Base-by-base conservation (phyloP, 1,284 basidiomycete species). In the Ustilago cynodontis region DNA sequence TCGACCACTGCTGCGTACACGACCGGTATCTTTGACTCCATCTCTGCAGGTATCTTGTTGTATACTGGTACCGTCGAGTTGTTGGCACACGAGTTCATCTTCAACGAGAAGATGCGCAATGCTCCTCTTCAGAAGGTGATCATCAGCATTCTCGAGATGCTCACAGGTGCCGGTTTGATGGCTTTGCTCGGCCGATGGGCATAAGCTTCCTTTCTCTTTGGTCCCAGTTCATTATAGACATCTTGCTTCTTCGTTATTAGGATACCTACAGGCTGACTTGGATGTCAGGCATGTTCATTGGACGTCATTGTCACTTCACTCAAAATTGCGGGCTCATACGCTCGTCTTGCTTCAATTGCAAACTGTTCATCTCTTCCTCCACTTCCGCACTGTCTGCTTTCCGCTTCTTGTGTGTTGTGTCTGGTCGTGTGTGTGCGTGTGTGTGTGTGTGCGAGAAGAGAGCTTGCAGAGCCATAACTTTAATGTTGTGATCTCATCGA, bases 111-210 rank as follows among this genome's bases (percentile, higher is more conserved):
- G 68, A 84, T 86, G 82, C 78, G 86, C 69, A 82, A 68, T 43
- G 80, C 86, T 37, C 82, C 86, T 6, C 63, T 82, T 35, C 51
- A 59, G n/a, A 83, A 84, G 61, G 81, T 85, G 33, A 33, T 76
- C 28, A 29, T 85, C 59, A 80, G 76, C 71, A 66, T 87, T 9
- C 33, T 68, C 35, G 84, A 85, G 64, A 85, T 87, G 55, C 71
- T 86, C 26, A 59, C 85, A 16, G 88, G 88, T 16, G 86, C 87
- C 0, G 87, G 85, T 18, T 43, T 88, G 49, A 88, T 88, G 88
- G 87, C 87, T 6, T 76, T 88, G 8, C 80, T 88, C 18, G 87
- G 86, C 26, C 68, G 76, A 54, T 86, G 86, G 85, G 85, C 85
- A 0, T 86, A 45, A 64, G 28, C n/a, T 24, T 14, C 20, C 35